phyloP scores from a whole-genome alignment of 805 yeast species.

The Spencermartinsiella europaea region DNA sequence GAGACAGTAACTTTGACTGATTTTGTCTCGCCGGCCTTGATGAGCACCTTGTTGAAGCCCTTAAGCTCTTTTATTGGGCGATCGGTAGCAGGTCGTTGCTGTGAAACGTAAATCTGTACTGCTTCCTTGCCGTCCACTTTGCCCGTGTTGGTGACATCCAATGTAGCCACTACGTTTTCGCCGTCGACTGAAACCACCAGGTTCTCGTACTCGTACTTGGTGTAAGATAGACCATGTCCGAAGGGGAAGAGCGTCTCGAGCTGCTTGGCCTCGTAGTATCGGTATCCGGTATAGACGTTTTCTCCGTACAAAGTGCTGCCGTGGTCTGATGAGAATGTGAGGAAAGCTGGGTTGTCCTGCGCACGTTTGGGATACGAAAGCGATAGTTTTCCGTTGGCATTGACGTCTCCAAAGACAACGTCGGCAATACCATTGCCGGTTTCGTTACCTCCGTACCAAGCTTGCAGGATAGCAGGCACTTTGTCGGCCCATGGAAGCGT shows the following conservation, averaged over 20 bases:
- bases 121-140: conserved; percentile 46
- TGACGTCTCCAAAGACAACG: conserved; percentile 52
- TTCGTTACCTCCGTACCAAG: conserved; percentile 57
- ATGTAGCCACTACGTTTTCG: background rate
- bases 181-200: conserved; percentile 18
- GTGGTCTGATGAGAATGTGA: conserved; percentile 46
- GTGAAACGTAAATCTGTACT: conserved; percentile 49
- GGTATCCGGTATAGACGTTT: conserved; percentile 59
- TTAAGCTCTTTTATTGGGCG: conserved; percentile 59
- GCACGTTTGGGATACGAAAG: conserved; percentile 48
- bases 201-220: conserved; percentile 39
- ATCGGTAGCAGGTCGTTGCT: conserved; percentile 34
- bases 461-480: conserved; percentile 43
- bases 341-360: conserved; percentile 53
- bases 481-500: conserved; percentile 48
- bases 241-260: conserved; percentile 51
- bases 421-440: conserved; percentile 58
- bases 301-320: conserved; percentile 59
- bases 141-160: conserved; percentile 45
- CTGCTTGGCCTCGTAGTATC: conserved; percentile 51
- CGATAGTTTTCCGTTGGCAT: conserved; percentile 57
- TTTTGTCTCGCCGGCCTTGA: conserved; percentile 42
- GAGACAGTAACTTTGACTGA: conserved; percentile 36
- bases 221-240: conserved; percentile 60
- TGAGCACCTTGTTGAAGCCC: conserved; percentile 47